Percentiles rank a stretch among this genome's conserved stretches.
These are phyloP conservation scores for Gloeostereum incarnatum DNA, from an alignment of 768 basidiomycete genomes.

Conservation along the genomic window DNA sequence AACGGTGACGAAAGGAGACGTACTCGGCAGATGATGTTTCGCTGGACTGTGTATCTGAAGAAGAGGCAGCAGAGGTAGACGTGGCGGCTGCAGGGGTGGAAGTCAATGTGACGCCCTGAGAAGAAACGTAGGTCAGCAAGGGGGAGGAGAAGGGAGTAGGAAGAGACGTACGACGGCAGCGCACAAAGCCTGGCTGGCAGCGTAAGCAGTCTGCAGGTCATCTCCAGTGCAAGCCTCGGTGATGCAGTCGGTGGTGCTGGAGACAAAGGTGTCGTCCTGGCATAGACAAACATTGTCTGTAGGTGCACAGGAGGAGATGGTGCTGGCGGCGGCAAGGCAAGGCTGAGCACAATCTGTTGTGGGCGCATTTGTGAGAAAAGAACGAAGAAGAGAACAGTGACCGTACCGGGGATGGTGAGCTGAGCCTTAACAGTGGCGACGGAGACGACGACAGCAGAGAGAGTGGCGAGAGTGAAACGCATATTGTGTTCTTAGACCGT, in stretches of 20 bases:
- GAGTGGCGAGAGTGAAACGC: too few relatives aligned
- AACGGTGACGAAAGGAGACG: too few relatives aligned
- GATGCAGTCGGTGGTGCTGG: conserved; percentile 39
- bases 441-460: too few relatives aligned
- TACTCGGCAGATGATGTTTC: too few relatives aligned
- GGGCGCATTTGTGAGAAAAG: too few relatives aligned
- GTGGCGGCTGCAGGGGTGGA: conserved; percentile 17
- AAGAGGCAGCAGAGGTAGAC: conserved; percentile 11
- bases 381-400: too few relatives aligned
- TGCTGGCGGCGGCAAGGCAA: conserved; percentile 34
- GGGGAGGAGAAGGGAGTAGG: neutral
- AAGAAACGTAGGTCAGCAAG: conserved; percentile 3
- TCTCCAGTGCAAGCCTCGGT: conserved; percentile 28
- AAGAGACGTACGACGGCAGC: conserved; percentile 33
- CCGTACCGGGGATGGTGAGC: too few relatives aligned
- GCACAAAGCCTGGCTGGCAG: conserved; percentile 32
- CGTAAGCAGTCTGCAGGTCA: conserved; percentile 36
- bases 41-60: too few relatives aligned
- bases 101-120: conserved; percentile 46
- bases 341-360: conserved; percentile 45
- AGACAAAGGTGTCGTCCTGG: conserved; percentile 33
- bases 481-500: too few relatives aligned
- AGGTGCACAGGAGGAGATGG: conserved; percentile 32
- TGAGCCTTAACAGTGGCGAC: too few relatives aligned
- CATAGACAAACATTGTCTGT: conserved; percentile 56